Conservation (phyloP, 257 asterid genomes). For the Solanum clarkiae region DNA sequence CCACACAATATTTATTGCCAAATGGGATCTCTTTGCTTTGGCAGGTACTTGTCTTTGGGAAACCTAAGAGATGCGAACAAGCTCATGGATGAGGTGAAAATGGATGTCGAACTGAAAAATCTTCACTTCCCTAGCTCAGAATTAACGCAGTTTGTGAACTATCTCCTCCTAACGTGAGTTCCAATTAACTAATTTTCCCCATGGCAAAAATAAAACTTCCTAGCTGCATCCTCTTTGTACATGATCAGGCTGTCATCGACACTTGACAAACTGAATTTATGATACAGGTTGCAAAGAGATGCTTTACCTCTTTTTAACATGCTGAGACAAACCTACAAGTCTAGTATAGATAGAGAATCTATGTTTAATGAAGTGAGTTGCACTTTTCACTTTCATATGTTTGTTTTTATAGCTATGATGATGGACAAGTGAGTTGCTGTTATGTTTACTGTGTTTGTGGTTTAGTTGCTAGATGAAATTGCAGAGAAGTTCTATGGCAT, state of each 20-base stretch:
- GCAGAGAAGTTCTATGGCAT: constrained; percentile 84
- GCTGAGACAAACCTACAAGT: constrained; percentile 65
- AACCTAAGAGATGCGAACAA: constrained; percentile 90
- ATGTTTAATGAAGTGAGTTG: constrained; percentile 49
- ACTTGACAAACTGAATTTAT: not conserved
- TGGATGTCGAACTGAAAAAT: constrained; percentile 49
- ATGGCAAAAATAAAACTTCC: not conserved
- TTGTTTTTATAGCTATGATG: not conserved
- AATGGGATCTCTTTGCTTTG: not conserved
- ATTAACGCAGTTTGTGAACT: constrained; percentile 57
- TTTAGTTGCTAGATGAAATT: constrained; percentile 73
- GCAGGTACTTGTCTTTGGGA: constrained; percentile 81
- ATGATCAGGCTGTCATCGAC: not conserved
- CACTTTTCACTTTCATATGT: not conserved
- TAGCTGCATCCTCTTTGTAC: not conserved
- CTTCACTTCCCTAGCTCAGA: constrained; percentile 67
- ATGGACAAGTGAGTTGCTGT: no score
- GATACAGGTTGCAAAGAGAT: constrained; percentile 78
- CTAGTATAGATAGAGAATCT: constrained; percentile 64
- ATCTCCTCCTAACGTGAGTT: constrained; percentile 73
- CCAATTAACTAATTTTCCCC: not conserved
- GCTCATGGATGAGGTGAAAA: constrained; percentile 69
- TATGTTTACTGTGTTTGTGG: not conserved
- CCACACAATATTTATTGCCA: not conserved
- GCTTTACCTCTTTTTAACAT: constrained; percentile 82